phyloP scores from a whole-genome alignment of 1,139 yeast species.

The Oligophagozyma castellii region DNA sequence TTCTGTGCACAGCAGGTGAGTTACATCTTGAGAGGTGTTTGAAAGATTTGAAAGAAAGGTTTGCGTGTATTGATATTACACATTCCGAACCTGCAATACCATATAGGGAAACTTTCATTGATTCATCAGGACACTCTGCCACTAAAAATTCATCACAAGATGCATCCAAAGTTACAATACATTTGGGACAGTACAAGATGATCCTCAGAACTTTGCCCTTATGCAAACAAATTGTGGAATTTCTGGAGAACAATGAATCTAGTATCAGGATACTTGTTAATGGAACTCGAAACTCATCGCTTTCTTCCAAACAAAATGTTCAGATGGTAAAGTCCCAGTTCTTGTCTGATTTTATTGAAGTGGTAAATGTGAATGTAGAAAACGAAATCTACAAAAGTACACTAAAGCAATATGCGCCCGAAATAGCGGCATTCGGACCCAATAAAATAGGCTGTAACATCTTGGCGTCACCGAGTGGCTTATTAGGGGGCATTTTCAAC shows the following conservation, averaged over 20 bases:
- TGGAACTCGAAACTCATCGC: conserved; percentile 7
- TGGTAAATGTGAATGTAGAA: conserved; percentile 25
- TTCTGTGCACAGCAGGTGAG: conserved; percentile 92
- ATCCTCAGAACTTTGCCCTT: conserved; percentile 42
- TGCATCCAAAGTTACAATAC: conserved; percentile 29
- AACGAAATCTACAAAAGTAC: conserved; percentile 8
- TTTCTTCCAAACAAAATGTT: conserved; percentile 12
- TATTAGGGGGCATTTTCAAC: conserved; percentile 23
- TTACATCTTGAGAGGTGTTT: conserved; percentile 83
- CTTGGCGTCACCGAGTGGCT: conserved; percentile 36
- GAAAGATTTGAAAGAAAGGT: conserved; percentile 77
- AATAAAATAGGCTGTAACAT: conserved; percentile 66
- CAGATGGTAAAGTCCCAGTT: conserved; percentile 22
- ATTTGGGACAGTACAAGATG: conserved; percentile 37
- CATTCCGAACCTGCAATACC: conserved; percentile 92
- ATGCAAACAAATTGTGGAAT: conserved; percentile 36
- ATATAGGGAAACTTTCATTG: conserved; percentile 70
- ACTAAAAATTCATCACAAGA: conserved; percentile 29
- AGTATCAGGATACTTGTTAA: conserved; percentile 24
- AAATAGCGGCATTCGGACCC: conserved; percentile 64
- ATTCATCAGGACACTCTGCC: conserved; percentile 33
- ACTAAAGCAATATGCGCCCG: conserved; percentile 25
- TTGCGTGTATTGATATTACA: conserved; percentile 81
- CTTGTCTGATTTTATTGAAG: conserved; percentile 24
- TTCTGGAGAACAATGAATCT: conserved; percentile 36